Conservation (phyloP, 2,329 filamentous ascomycete species). For the Penicillium sp. region DNA sequence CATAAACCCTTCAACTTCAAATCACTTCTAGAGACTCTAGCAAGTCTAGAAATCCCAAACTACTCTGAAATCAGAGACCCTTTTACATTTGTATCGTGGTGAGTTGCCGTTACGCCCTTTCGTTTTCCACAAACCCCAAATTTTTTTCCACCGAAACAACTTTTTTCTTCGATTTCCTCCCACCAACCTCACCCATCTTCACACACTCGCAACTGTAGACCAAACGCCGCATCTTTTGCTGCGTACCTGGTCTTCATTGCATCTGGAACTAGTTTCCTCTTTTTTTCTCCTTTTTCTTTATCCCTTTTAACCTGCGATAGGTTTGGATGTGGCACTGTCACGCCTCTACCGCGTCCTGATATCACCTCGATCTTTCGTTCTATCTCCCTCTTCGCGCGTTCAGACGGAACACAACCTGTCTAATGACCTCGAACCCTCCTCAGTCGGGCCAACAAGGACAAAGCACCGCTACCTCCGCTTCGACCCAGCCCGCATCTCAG, state of each 20-base stretch:
- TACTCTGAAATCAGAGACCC: background rate
- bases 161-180: slow-evolving; percentile 27
- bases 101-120: slow-evolving; percentile 2
- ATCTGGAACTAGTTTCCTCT: slow-evolving; percentile 16
- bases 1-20: background rate
- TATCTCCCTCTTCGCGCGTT: slow-evolving; percentile 22
- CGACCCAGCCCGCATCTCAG: slow-evolving; percentile 52
- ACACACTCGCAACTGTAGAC: slow-evolving; percentile 15
- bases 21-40: background rate
- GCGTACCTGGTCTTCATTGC: slow-evolving; percentile 27
- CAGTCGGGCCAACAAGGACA: slow-evolving; percentile 53
- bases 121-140: slow-evolving; percentile 19
- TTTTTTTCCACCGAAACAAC: slow-evolving; percentile 25
- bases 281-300: slow-evolving; percentile 15
- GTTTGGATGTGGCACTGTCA: slow-evolving; percentile 29
- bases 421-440: slow-evolving; percentile 63
- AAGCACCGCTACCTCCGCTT: slow-evolving; percentile 39
- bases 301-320: slow-evolving; percentile 16
- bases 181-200: slow-evolving; percentile 17
- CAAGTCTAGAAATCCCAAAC: background rate
- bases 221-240: slow-evolving; percentile 23
- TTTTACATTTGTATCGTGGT: slow-evolving; percentile 3
- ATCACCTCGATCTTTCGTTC: slow-evolving; percentile 18
- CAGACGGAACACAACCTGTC: slow-evolving; percentile 43
- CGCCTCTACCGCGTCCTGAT: slow-evolving; percentile 26